phyloP scores from a whole-genome alignment of 805 yeast species.

The Wickerhamomyces ciferrii region DNA sequence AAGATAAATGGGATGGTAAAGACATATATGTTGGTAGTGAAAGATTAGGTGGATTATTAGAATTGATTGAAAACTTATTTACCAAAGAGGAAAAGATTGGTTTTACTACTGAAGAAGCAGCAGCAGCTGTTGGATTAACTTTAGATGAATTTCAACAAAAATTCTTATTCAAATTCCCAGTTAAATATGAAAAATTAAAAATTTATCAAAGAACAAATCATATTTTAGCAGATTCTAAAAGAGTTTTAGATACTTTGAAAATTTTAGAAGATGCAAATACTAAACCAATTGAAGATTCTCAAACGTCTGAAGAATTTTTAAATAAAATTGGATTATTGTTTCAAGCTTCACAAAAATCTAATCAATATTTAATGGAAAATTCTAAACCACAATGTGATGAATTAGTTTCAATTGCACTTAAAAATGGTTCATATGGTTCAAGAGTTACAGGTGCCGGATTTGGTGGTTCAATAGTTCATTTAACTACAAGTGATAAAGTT shows the following conservation, averaged over 20 bases:
- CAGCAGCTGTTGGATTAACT: slow-evolving; percentile 35
- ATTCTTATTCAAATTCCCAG: slow-evolving; percentile 51
- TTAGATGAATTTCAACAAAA: slow-evolving; percentile 35
- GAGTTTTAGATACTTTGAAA: slow-evolving; percentile 48
- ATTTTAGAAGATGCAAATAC: slow-evolving; percentile 24
- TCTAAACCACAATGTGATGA: slow-evolving; percentile 51
- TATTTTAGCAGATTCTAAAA: slow-evolving; percentile 54
- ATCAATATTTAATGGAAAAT: slow-evolving; percentile 42
- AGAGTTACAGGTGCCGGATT: slow-evolving; percentile 79
- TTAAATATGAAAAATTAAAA: slow-evolving; percentile 49
- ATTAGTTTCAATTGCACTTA: slow-evolving; percentile 47
- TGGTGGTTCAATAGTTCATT: slow-evolving; percentile 71
- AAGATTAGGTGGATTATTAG: slow-evolving; percentile 35
- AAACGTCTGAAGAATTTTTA: slow-evolving; percentile 29
- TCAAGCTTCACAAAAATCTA: slow-evolving; percentile 55
- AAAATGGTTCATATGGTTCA: slow-evolving; percentile 57
- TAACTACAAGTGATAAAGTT: slow-evolving; percentile 41
- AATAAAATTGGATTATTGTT: slow-evolving; percentile 45
- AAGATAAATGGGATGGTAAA: slow-evolving; percentile 37
- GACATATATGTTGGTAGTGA: slow-evolving; percentile 36
- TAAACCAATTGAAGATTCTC: slow-evolving; percentile 5
- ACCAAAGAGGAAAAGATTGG: slow-evolving; percentile 34
- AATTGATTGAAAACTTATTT: slow-evolving; percentile 38
- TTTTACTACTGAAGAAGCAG: slow-evolving; percentile 43
- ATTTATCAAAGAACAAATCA: slow-evolving; percentile 56